Conservation (phyloP, 2,329 filamentous ascomycete genomes). For the Alternaria brassicicola region DNA sequence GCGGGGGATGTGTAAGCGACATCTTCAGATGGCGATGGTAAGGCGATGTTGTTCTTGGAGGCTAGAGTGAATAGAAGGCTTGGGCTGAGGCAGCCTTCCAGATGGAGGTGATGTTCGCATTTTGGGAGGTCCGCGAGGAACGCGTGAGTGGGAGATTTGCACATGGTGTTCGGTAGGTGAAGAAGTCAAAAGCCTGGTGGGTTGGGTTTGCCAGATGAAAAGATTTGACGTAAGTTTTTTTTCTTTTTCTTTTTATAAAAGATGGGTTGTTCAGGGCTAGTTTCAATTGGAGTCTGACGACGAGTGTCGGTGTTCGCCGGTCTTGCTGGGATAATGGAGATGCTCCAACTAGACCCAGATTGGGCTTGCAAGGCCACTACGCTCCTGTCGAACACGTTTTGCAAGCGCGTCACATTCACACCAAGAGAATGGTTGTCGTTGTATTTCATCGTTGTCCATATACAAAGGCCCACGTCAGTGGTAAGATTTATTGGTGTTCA, state of each 20-base stretch:
- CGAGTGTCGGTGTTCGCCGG: constrained; percentile 6
- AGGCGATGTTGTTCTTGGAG: constrained; percentile 66
- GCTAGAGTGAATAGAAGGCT: constrained; percentile 73
- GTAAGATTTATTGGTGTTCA: not conserved
- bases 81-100: constrained; percentile 77
- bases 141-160: constrained; percentile 24
- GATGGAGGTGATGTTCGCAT: constrained; percentile 81
- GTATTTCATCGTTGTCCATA: not conserved
- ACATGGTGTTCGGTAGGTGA: constrained; percentile 17
- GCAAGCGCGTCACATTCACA: not conserved
- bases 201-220: not conserved
- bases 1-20: constrained; percentile 66
- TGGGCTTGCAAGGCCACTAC: not conserved
- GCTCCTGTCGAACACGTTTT: not conserved
- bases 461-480: not conserved
- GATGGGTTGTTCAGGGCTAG: not conserved
- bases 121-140: constrained; percentile 64
- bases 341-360: not conserved
- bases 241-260: not conserved
- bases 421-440: not conserved
- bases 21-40: constrained; percentile 60
- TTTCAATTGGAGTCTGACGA: constrained; percentile 1
- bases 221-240: not conserved
- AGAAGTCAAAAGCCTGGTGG: not conserved
- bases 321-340: constrained; percentile 1